These are phyloP conservation scores for Colletotrichum sp. DNA, from an alignment of 2,329 filamentous ascomycete genomes.

Conservation along the genomic window DNA sequence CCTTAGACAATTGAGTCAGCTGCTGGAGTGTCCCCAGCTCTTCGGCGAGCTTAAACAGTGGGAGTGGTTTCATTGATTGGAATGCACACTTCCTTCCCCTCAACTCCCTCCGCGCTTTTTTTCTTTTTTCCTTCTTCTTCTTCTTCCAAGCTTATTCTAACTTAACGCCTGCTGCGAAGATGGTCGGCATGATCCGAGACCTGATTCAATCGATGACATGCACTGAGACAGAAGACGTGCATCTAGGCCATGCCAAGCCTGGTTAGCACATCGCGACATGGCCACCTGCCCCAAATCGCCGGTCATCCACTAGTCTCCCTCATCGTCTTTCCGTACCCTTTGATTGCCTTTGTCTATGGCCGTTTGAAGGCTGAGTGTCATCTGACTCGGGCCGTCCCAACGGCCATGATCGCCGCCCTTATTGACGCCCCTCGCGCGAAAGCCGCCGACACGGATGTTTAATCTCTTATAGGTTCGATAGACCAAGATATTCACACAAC, in stretches of 20 bases:
- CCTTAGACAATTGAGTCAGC: neutral
- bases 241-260: neutral
- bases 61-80: neutral
- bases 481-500: neutral
- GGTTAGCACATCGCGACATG: neutral
- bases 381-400: neutral
- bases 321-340: neutral
- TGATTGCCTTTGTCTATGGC: neutral
- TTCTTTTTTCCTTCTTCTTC: neutral
- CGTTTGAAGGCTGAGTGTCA: neutral
- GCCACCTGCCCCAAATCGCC: neutral
- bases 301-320: neutral
- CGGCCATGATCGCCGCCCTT: neutral
- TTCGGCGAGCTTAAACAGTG: neutral
- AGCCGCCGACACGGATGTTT: neutral
- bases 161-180: neutral
- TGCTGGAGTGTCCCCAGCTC: neutral
- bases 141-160: neutral
- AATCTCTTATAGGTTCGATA: neutral
- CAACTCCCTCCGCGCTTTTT: neutral
- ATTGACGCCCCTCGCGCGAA: neutral
- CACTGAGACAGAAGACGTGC: neutral
- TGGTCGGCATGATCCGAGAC: neutral
- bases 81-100: neutral
- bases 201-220: neutral